These are phyloP conservation scores for Fistulina hepatica DNA, from an alignment of 1,284 basidiomycete species.

Conservation along the genomic window DNA sequence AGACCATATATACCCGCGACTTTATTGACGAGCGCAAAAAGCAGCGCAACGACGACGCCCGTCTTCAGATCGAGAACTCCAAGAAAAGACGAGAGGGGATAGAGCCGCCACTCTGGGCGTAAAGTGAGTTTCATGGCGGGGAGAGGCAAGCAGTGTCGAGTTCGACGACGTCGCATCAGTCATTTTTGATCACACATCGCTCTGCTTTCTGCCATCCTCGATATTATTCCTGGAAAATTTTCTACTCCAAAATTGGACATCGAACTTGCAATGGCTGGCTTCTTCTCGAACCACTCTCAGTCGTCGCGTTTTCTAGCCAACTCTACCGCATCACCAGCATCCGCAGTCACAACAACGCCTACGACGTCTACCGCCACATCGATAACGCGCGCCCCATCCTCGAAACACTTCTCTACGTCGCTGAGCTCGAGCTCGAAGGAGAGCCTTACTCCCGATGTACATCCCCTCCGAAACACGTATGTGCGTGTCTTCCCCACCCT, in stretches of 20 bases:
- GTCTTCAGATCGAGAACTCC: conserved; percentile 84
- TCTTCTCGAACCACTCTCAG: conserved; percentile 70
- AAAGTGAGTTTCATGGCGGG: conserved; percentile 63
- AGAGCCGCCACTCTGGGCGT: conserved; percentile 67
- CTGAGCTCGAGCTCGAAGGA: conserved; percentile 20
- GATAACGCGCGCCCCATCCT: conserved; percentile 35
- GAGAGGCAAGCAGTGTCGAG: neutral
- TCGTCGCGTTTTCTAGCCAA: conserved; percentile 54
- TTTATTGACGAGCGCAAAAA: conserved; percentile 94
- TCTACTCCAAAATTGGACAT: neutral
- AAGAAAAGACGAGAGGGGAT: conserved; percentile 73
- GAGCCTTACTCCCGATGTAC: conserved; percentile 28
- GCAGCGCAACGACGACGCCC: conserved; percentile 72
- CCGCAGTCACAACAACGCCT: conserved; percentile 9
- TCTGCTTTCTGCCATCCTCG: too few relatives aligned
- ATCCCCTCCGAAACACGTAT: conserved; percentile 78
- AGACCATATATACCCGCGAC: conserved; percentile 96
- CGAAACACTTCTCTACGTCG: conserved; percentile 66
- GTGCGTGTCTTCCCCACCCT: conserved; percentile 34
- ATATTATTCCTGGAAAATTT: too few relatives aligned
- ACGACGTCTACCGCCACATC: conserved; percentile 10
- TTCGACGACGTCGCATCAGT: neutral
- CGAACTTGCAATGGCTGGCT: conserved; percentile 29
- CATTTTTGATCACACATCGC: too few relatives aligned
- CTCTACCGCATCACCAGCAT: conserved; percentile 21